Percentiles rank a stretch among this genome's conserved stretches.
These are phyloP conservation scores for Phytophthora chlamydospora DNA, from an alignment of 352 stramenopile species.

Conservation along the genomic window DNA sequence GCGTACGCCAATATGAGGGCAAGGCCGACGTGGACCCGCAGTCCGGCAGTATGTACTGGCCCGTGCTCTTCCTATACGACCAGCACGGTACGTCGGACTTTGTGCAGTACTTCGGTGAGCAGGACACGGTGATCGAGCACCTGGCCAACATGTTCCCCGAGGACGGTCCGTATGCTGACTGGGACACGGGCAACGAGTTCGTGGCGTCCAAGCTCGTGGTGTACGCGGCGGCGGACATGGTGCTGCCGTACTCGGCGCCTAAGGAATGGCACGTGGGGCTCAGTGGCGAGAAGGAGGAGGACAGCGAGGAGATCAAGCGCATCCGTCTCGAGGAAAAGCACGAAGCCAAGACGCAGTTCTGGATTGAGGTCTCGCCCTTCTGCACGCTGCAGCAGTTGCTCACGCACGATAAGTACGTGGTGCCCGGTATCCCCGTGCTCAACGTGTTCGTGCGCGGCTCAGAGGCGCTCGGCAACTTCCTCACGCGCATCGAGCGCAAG, in stretches of 20 bases:
- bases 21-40: slow-evolving; percentile 77
- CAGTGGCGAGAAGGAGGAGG: slow-evolving; percentile 73
- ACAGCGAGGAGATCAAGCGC: slow-evolving; percentile 66
- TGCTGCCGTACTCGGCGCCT: slow-evolving; percentile 59
- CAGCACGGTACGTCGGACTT: slow-evolving; percentile 88
- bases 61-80: slow-evolving; percentile 86
- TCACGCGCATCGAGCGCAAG: slow-evolving; percentile 69
- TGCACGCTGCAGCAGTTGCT: slow-evolving; percentile 78
- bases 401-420: slow-evolving; percentile 77
- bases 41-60: slow-evolving; percentile 74
- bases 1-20: slow-evolving; percentile 82
- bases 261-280: slow-evolving; percentile 85
- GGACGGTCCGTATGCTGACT: slow-evolving; percentile 82
- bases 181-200: slow-evolving; percentile 76
- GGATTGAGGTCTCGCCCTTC: slow-evolving; percentile 83
- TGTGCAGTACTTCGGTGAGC: slow-evolving; percentile 79
- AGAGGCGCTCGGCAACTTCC: slow-evolving; percentile 62
- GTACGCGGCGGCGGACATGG: slow-evolving; percentile 76
- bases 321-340: slow-evolving; percentile 74
- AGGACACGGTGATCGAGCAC: slow-evolving; percentile 85
- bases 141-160: slow-evolving; percentile 91
- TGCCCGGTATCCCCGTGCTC: slow-evolving; percentile 83
- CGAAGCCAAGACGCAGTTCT: slow-evolving; percentile 77
- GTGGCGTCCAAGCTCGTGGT: slow-evolving; percentile 78
- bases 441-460: slow-evolving; percentile 85